Conservation (phyloP, 768 basidiomycete species). For the Suillus brevipes region DNA sequence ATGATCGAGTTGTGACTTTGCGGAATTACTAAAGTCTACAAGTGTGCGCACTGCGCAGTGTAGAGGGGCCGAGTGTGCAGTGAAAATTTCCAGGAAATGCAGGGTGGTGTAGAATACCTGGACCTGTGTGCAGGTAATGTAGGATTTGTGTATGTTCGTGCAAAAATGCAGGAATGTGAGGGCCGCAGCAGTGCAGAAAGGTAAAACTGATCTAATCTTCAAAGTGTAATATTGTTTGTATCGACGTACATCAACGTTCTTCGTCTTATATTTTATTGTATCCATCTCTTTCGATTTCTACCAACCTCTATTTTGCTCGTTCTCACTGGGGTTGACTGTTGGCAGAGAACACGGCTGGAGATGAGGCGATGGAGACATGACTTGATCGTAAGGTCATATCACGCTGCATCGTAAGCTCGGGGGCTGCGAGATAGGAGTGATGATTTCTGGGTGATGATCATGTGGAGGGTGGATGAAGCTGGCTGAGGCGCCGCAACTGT, state of each 20-base stretch:
- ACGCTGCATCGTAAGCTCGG: conserved; percentile 33
- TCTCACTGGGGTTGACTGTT: not conserved
- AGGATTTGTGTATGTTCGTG: not conserved
- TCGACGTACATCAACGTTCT: too few species aligned
- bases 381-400: conserved; percentile 26
- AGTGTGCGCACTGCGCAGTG: not conserved
- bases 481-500: conserved; percentile 7
- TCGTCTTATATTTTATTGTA: too few species aligned
- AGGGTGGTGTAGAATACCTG: not conserved
- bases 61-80: not conserved
- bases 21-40: not conserved
- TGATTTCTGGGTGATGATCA: conserved; percentile 12
- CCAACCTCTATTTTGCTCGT: too few species aligned
- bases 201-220: too few species aligned
- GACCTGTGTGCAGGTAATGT: not conserved
- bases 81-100: not conserved
- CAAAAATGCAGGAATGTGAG: not conserved
- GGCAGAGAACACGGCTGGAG: not conserved
- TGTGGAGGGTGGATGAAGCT: conserved; percentile 8
- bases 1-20: too few species aligned
- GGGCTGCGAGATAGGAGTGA: conserved; percentile 15
- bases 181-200: not conserved
- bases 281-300: too few species aligned
- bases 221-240: not conserved
- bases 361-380: conserved; percentile 15